A percentile compares a stretch with the other conserved stretches of the same genome.
These are phyloP conservation scores for Canavalia gladiata DNA, from an alignment of 306 rosid genomes.

Conservation along the genomic window DNA sequence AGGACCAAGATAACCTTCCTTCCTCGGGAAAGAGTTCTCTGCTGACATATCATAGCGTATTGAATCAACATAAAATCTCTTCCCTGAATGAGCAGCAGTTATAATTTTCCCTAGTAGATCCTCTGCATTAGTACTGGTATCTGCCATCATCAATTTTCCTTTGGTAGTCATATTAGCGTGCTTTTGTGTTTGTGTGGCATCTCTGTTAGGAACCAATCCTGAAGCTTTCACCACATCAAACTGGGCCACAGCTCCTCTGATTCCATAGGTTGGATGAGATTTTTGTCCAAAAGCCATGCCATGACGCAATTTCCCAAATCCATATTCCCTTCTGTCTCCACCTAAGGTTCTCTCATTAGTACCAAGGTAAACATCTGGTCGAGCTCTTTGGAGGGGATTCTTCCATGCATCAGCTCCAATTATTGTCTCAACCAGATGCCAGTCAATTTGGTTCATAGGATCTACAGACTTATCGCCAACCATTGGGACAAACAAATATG, in stretches of 20 bases:
- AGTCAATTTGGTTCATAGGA: constrained; percentile 85
- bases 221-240: constrained; percentile 97
- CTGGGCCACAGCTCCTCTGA: constrained; percentile 98
- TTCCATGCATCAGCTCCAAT: constrained; percentile 82
- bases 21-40: constrained; percentile 93
- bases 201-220: constrained; percentile 84
- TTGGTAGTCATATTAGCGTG: constrained; percentile 51
- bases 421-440: constrained; percentile 90
- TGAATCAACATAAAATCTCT: constrained; percentile 97
- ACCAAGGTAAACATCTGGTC: constrained; percentile 99
- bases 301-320: constrained; percentile 92
- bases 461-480: constrained; percentile 81
- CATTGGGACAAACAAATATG: constrained; percentile 96
- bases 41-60: constrained; percentile 92
- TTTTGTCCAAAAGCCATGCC: constrained; percentile 98
- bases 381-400: constrained; percentile 99
- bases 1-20: constrained; percentile 99
- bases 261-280: constrained; percentile 97
- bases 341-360: constrained; percentile 98
- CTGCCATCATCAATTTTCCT: constrained; percentile 90
- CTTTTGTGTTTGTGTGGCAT: constrained; percentile 59
- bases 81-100: constrained; percentile 99
- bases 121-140: constrained; percentile 71
- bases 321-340: constrained; percentile 98
- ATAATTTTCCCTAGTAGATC: constrained; percentile 89